Percentiles rank a stretch among this genome's conserved stretches.
Evolutionary conservation across 2,329 filamentous ascomycete species (phyloP).

Genomic region (Gnomoniopsis sp.): DNA sequence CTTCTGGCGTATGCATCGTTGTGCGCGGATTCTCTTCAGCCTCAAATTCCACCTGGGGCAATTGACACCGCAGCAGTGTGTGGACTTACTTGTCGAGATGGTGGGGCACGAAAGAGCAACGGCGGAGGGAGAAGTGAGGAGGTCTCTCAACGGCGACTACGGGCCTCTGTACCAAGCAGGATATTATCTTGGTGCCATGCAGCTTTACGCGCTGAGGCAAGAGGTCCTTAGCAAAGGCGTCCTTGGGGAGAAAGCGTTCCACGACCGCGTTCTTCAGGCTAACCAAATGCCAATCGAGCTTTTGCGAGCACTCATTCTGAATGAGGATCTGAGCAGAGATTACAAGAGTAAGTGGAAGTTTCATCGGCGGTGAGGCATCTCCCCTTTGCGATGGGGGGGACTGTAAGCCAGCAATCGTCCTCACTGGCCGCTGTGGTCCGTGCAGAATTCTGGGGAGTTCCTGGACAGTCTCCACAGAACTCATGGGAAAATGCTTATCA

Average conservation of each 20-base stretch:
- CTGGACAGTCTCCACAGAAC: no score
- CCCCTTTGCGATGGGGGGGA: not conserved
- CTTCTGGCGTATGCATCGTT: conserved; percentile 62
- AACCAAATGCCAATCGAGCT: conserved; percentile 29
- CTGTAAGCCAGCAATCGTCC: not conserved
- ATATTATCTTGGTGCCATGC: conserved; percentile 58
- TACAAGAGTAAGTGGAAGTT: conserved; percentile 18
- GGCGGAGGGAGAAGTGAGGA: conserved; percentile 57
- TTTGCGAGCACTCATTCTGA: conserved; percentile 12
- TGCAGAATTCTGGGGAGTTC: not conserved
- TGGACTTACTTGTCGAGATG: conserved; percentile 52
- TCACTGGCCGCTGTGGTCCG: not conserved
- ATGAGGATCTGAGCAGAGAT: conserved; percentile 6
- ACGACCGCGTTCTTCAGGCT: conserved; percentile 48
- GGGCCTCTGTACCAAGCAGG: conserved; percentile 56
- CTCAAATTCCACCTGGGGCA: conserved; percentile 55
- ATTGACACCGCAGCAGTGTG: conserved; percentile 50
- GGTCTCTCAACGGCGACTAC: conserved; percentile 55
- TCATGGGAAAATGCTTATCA: no score
- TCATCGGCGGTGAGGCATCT: not conserved
- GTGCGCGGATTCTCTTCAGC: conserved; percentile 56
- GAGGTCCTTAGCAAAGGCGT: conserved; percentile 38
- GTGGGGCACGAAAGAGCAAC: conserved; percentile 58
- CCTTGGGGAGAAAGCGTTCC: conserved; percentile 48
- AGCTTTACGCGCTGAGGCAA: conserved; percentile 47